Evolutionary conservation across 2,329 filamentous ascomycete species (phyloP).

Genomic region (Colletotrichum gloeosporioides): DNA sequence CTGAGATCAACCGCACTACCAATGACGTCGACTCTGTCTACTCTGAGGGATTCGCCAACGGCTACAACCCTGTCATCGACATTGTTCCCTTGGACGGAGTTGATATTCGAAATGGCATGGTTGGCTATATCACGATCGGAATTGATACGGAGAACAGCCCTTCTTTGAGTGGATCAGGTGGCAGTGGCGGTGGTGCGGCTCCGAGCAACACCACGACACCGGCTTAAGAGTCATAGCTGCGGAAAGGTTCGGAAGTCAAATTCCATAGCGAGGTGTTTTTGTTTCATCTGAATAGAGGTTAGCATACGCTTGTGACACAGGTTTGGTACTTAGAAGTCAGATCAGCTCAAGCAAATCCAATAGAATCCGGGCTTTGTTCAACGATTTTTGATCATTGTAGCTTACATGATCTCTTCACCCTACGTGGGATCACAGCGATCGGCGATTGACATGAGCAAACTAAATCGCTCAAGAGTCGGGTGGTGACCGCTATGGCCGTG

Average conservation of each 20-base stretch:
- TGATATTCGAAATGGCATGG: background rate
- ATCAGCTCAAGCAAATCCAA: background rate
- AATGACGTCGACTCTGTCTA: background rate
- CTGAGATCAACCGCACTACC: conserved; percentile 6
- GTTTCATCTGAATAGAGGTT: background rate
- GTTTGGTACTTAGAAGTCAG: background rate
- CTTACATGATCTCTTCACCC: background rate
- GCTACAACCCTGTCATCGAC: background rate
- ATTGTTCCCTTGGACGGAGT: background rate
- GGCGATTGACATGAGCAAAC: background rate
- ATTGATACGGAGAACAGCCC: background rate
- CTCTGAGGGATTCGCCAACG: background rate
- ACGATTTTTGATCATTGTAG: background rate
- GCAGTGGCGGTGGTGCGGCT: background rate
- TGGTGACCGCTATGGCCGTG: background rate
- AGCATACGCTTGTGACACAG: background rate
- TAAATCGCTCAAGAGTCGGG: background rate
- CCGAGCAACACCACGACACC: background rate
- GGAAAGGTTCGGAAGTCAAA: background rate
- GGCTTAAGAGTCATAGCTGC: background rate
- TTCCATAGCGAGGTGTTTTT: background rate
- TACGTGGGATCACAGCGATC: background rate
- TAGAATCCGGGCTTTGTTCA: background rate
- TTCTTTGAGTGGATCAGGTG: background rate
- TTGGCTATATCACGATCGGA: background rate